Conservation (phyloP, 2,329 filamentous ascomycete species). For the Zopfia rhizophila region DNA sequence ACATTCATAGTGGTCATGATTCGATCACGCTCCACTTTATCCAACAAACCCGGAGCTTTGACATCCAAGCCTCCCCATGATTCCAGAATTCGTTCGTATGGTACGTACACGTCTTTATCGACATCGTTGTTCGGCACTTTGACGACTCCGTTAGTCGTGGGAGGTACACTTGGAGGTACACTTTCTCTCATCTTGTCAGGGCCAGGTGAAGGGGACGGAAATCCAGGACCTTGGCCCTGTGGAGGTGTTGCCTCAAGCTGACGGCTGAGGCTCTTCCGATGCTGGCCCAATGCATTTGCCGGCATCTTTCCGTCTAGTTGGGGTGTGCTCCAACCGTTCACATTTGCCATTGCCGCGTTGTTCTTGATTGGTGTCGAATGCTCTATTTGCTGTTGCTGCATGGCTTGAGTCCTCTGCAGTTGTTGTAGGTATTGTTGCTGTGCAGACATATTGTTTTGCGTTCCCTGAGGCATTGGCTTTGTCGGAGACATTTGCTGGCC, state of each 20-base stretch:
- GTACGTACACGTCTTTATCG: slow-evolving; percentile 42
- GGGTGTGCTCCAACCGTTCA: slow-evolving; percentile 60
- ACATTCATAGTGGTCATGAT: slow-evolving; percentile 76
- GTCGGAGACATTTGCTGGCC: slow-evolving; percentile 49
- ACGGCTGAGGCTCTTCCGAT: slow-evolving; percentile 51
- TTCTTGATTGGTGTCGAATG: slow-evolving; percentile 57
- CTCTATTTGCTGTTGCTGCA: slow-evolving; percentile 44
- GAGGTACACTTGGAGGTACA: slow-evolving; percentile 24
- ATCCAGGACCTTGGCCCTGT: slow-evolving; percentile 37
- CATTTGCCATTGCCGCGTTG: slow-evolving; percentile 58
- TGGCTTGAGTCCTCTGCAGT: slow-evolving; percentile 53
- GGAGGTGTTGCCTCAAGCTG: slow-evolving; percentile 50
- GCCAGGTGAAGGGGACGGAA: slow-evolving; percentile 38
- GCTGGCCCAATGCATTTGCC: slow-evolving; percentile 31
- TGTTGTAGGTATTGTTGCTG: slow-evolving; percentile 59
- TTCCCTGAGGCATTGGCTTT: slow-evolving; percentile 40
- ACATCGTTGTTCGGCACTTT: slow-evolving; percentile 31
- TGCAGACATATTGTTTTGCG: slow-evolving; percentile 60
- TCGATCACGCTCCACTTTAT: too few species aligned
- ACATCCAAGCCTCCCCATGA: slow-evolving; percentile 57
- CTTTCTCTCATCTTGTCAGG: slow-evolving; percentile 39
- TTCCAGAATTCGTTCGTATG: slow-evolving; percentile 37
- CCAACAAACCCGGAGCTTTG: slow-evolving; percentile 70
- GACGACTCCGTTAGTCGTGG: neutral
- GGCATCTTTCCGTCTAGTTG: slow-evolving; percentile 46